These are phyloP conservation scores for Xylaria sp. DNA, from an alignment of 2,329 filamentous ascomycete genomes.

Conservation along the genomic window DNA sequence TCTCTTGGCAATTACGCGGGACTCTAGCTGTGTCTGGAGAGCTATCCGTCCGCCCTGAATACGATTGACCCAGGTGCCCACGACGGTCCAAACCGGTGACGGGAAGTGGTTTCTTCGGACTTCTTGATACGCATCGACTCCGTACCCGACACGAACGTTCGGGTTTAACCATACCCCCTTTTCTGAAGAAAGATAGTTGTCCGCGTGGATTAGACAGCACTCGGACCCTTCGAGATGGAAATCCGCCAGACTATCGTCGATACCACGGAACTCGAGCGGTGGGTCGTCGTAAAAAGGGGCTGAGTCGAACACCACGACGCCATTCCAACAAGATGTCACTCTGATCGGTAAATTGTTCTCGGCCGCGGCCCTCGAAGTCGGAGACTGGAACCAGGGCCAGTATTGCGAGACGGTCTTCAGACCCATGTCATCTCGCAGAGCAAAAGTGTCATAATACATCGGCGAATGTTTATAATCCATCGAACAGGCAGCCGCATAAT, in stretches of 20 bases:
- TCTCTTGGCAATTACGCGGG: constrained; percentile 37
- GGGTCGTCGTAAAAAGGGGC: constrained; percentile 41
- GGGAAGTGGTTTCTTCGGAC: constrained; percentile 35
- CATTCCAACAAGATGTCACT: constrained; percentile 65
- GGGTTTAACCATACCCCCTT: constrained; percentile 53
- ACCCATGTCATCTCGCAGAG: constrained; percentile 50
- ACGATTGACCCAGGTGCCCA: constrained; percentile 38
- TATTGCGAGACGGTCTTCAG: constrained; percentile 46
- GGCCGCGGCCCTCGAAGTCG: constrained; percentile 40
- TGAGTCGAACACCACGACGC: constrained; percentile 46
- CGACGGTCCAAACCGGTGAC: constrained; percentile 41
- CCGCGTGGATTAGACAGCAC: constrained; percentile 57
- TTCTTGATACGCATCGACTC: constrained; percentile 35
- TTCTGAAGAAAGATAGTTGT: constrained; percentile 43
- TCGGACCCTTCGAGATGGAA: constrained; percentile 55
- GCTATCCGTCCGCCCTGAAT: constrained; percentile 27
- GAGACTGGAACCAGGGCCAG: constrained; percentile 56
- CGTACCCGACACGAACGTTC: constrained; percentile 49
- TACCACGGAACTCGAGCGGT: constrained; percentile 55
- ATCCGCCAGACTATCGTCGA: constrained; percentile 51
- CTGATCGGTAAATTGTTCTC: constrained; percentile 47
- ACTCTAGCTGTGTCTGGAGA: constrained; percentile 36
- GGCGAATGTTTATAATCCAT: constrained; percentile 53
- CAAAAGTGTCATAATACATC: constrained; percentile 57
- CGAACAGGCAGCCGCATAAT: constrained; percentile 56